These are phyloP conservation scores for Leishmania gerbilli DNA, from an alignment of 208 protist genomes.

Conservation along the genomic window DNA sequence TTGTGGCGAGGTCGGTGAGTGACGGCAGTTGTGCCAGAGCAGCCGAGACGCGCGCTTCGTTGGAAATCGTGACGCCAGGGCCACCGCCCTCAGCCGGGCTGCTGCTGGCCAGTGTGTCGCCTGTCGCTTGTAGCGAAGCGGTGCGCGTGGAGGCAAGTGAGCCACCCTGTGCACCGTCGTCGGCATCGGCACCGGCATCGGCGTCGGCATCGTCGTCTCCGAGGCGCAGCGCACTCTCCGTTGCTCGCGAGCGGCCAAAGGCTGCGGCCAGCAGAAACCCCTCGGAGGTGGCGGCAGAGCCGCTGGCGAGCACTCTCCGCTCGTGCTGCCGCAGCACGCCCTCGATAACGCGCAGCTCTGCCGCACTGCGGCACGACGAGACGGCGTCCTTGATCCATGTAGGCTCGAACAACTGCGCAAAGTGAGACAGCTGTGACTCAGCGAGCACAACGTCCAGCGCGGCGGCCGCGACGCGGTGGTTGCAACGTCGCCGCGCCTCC, in stretches of 20 bases:
- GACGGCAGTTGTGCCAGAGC: conserved; percentile 34
- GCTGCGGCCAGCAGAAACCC: conserved; percentile 23
- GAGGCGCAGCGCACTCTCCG: conserved; percentile 12
- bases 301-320: conserved; percentile 21
- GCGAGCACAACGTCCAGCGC: conserved; percentile 48
- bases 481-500: conserved; percentile 53
- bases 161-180: background rate
- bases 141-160: background rate
- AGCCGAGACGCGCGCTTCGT: conserved; percentile 3
- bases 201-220: conserved; percentile 14
- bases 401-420: conserved; percentile 42
- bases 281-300: conserved; percentile 13
- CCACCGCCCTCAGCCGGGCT: background rate
- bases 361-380: conserved; percentile 42
- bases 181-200: background rate
- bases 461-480: conserved; percentile 43
- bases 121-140: background rate
- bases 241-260: conserved; percentile 22
- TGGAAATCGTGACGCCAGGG: background rate
- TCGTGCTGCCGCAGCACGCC: conserved; percentile 31
- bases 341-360: conserved; percentile 55
- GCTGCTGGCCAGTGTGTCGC: background rate
- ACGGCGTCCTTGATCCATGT: conserved; percentile 74
- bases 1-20: conserved; percentile 6
- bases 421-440: conserved; percentile 12